These are phyloP conservation scores for Penicillium manginii DNA, from an alignment of 495 filamentous ascomycete species.

Conservation along the genomic window DNA sequence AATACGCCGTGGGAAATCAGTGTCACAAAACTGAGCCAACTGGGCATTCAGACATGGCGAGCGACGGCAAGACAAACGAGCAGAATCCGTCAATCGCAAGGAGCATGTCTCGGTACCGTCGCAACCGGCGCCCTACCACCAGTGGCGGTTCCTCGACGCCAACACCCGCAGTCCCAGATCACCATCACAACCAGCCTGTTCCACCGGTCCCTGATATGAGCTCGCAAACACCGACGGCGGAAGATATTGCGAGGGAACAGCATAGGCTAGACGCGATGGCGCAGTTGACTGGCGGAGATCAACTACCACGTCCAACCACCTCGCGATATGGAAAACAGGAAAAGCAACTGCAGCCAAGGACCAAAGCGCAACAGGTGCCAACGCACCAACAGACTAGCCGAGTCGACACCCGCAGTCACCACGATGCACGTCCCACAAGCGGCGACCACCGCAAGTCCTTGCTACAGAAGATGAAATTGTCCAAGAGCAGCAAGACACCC, in stretches of 20 bases:
- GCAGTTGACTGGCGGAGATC: slow-evolving; percentile 36
- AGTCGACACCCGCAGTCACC: neutral
- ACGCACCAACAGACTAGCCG: neutral
- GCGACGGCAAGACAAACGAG: slow-evolving; percentile 10
- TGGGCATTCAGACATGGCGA: neutral
- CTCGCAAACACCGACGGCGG: slow-evolving; percentile 16
- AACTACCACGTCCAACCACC: slow-evolving; percentile 20
- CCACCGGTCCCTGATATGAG: slow-evolving; percentile 10
- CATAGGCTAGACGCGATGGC: slow-evolving; percentile 43
- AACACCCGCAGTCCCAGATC: slow-evolving; percentile 36
- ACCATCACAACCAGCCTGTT: slow-evolving; percentile 4
- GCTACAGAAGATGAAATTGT: slow-evolving; percentile 31
- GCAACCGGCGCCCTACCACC: slow-evolving; percentile 35
- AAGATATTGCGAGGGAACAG: slow-evolving; percentile 48
- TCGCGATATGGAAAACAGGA: slow-evolving; percentile 15
- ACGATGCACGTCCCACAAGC: slow-evolving; percentile 1
- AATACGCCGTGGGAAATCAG: neutral
- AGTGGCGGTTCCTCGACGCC: slow-evolving; percentile 24
- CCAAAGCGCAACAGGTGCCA: neutral
- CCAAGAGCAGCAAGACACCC: slow-evolving; percentile 24
- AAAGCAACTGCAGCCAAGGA: slow-evolving; percentile 12
- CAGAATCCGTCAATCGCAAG: slow-evolving; percentile 47
- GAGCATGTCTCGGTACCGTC: slow-evolving; percentile 64
- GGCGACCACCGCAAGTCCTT: slow-evolving; percentile 28
- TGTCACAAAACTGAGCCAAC: neutral